These are phyloP conservation scores for Leavenworthia alabamica DNA, from an alignment of 345 rosid genomes.

Conservation along the genomic window DNA sequence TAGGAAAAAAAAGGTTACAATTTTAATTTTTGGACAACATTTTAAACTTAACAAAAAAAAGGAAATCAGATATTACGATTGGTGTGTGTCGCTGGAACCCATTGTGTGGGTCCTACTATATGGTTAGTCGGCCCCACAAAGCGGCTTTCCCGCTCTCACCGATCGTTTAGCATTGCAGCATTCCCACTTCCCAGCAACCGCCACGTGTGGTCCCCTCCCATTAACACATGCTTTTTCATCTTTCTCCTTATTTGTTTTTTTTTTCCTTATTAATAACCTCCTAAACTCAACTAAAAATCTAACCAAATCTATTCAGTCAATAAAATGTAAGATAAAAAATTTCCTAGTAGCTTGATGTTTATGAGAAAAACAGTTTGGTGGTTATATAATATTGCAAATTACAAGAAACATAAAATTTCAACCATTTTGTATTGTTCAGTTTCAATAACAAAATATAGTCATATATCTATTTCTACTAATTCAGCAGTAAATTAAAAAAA, in stretches of 20 bases:
- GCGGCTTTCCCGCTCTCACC: constrained; percentile 28
- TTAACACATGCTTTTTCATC: not conserved
- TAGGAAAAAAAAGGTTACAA: constrained; percentile 12
- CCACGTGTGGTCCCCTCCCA: constrained; percentile 33
- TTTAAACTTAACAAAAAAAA: constrained; percentile 18
- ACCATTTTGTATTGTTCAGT: not conserved
- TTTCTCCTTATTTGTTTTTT: constrained; percentile 3
- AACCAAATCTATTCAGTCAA: not conserved
- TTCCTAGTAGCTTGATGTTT: not conserved
- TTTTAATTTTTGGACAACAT: not conserved
- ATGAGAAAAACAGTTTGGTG: not conserved
- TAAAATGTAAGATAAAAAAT: not conserved
- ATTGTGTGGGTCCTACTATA: constrained; percentile 17
- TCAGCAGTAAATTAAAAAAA: too few species aligned
- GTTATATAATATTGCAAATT: not conserved
- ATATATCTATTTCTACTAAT: too few species aligned
- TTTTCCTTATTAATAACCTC: not conserved
- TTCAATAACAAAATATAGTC: not conserved
- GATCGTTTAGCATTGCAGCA: constrained; percentile 10
- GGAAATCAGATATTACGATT: constrained; percentile 9
- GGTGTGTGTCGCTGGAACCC: constrained; percentile 33
- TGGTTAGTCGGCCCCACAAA: constrained; percentile 9
- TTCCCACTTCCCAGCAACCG: constrained; percentile 19
- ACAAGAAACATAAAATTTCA: not conserved
- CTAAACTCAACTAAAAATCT: not conserved